Base-by-base conservation (phyloP, 2,329 filamentous ascomycete genomes). In the Penicillium sp. region DNA sequence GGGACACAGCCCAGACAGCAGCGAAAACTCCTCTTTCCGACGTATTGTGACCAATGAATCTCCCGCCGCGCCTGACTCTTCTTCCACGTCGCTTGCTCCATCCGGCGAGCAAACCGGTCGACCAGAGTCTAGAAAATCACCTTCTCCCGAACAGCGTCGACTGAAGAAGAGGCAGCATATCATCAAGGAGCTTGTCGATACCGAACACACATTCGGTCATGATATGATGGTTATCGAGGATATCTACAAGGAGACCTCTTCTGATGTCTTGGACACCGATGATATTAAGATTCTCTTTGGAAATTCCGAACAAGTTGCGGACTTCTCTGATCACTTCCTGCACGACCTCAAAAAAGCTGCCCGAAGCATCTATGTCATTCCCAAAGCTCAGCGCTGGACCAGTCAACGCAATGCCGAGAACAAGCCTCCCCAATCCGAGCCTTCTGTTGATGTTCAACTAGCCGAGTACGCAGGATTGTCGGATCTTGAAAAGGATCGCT, bases 181-280 rank as follows among this genome's bases (percentile, higher is more conserved):
- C 45, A 88, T 97, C 66, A 92, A 93, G 68, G 94, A 99, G 73
- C 79, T 99, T 36, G 83, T 97, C 43, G 92, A 97, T 67, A 99
- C 94, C 0, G 94, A 99, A 71, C 87, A 91, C 45, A 87, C 88
- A 5, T 97, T 96, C 73, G 87, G 95, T 53, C 86, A 91, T 60
- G 94, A 99, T 71, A 93, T 99, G 91, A 96, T 92, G 71, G 93
- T 99, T 49, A 89, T 96, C 2, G 91, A 96, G 67, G 92, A 97
- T 68, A 97, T 99, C 51, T 99, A 97, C 80, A 96, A 95, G 74
- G 92, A 91, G 42, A 97, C 94, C 0, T 90, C 91, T 1, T 86
- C 89, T 62, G 89, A 89, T 10, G 92, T 90, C 52, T 86, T 91
- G 8, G 86, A 91, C 59, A 83, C 84, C 40, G 90, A 93, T 60